Evolutionary conservation across 345 rosid species (phyloP).

Genomic region (Durio zibethinus): DNA sequence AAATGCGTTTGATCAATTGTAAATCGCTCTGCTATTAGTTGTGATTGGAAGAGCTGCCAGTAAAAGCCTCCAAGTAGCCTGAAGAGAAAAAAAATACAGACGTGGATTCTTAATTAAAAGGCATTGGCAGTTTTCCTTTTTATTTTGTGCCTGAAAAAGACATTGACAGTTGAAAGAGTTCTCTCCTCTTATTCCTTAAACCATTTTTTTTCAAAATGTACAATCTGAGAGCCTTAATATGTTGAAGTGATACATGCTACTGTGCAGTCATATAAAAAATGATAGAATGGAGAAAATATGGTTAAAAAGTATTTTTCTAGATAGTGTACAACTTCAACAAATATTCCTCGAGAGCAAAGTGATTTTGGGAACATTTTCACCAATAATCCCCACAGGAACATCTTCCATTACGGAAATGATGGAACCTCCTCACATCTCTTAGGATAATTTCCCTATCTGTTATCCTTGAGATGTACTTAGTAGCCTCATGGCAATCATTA

Average conservation of each 20-base stretch:
- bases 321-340: background rate
- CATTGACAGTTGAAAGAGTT: background rate
- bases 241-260: background rate
- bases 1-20: background rate
- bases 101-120: background rate
- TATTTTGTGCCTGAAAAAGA: background rate
- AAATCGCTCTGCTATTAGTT: background rate
- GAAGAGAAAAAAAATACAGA: background rate
- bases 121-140: background rate
- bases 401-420: constrained; percentile 74
- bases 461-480: constrained; percentile 69
- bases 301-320: background rate
- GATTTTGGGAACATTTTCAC: constrained; percentile 32
- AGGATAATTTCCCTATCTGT: constrained; percentile 66
- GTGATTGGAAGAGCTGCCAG: background rate
- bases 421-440: constrained; percentile 84
- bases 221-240: background rate
- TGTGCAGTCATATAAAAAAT: background rate
- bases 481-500: constrained; percentile 73
- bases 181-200: background rate
- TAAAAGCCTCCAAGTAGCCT: background rate
- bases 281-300: background rate
- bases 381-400: constrained; percentile 88
- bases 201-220: background rate
- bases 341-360: background rate